These are phyloP conservation scores for Candida tropicalis DNA, from an alignment of 1,139 yeast species.

Conservation along the genomic window DNA sequence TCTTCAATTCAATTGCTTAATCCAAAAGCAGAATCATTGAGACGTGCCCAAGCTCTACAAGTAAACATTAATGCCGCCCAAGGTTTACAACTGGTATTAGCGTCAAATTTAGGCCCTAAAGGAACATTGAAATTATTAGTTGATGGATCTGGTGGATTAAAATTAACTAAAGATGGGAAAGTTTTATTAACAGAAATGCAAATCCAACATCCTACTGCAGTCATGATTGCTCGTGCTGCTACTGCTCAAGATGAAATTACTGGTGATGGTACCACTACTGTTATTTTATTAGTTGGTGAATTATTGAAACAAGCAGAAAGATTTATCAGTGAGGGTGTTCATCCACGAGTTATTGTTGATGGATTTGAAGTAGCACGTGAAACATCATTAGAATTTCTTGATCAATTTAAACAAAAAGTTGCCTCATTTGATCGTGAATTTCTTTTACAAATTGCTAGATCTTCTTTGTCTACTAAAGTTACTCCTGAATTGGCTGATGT, in stretches of 20 bases:
- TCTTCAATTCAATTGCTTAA: constrained; percentile 85
- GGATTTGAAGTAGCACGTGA: constrained; percentile 92
- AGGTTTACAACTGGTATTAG: constrained; percentile 90
- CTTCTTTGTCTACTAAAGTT: constrained; percentile 88
- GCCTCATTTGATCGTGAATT: constrained; percentile 76
- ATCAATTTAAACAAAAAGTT: constrained; percentile 52
- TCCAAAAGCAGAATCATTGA: constrained; percentile 94
- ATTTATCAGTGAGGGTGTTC: constrained; percentile 90
- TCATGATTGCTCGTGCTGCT: constrained; percentile 98
- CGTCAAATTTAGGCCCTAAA: constrained; percentile 93
- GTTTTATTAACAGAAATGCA: constrained; percentile 95
- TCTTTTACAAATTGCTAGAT: constrained; percentile 86
- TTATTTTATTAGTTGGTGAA: constrained; percentile 92
- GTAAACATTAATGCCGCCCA: constrained; percentile 96
- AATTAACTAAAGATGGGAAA: constrained; percentile 96
- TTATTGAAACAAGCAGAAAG: constrained; percentile 93
- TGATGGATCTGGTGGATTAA: constrained; percentile 95
- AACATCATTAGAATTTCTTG: constrained; percentile 69
- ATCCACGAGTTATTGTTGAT: constrained; percentile 91
- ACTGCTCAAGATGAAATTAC: constrained; percentile 98
- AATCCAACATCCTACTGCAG: constrained; percentile 99
- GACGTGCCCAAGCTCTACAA: constrained; percentile 92
- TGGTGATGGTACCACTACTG: constrained; percentile 99
- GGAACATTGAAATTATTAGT: constrained; percentile 96
- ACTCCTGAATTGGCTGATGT: constrained; percentile 73